Percentiles rank a stretch among this genome's conserved stretches.
phyloP scores from a whole-genome alignment of 2,329 filamentous ascomycete genomes.

The Cephalotrichum gorgonifer region DNA sequence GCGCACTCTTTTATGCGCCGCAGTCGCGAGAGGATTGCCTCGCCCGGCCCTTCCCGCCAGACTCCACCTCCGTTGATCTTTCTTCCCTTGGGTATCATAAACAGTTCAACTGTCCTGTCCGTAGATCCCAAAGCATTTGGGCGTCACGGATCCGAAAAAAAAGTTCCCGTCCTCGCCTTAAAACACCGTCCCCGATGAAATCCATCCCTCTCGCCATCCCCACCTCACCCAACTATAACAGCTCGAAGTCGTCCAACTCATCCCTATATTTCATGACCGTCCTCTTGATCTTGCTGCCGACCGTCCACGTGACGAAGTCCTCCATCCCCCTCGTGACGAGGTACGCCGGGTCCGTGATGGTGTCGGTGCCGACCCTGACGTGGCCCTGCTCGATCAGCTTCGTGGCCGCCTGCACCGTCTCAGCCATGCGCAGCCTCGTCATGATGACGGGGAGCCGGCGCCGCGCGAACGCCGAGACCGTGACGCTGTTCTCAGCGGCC shows the following conservation, averaged over 20 bases:
- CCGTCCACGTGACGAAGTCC: conserved; percentile 94
- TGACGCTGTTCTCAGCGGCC: conserved; percentile 78
- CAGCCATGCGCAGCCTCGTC: conserved; percentile 83
- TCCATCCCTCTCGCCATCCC: not conserved
- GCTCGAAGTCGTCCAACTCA: conserved; percentile 90
- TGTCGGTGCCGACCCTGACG: conserved; percentile 82
- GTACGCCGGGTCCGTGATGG: conserved; percentile 82
- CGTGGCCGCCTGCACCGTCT: conserved; percentile 73
- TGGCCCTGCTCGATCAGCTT: conserved; percentile 92
- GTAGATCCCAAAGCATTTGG: not conserved
- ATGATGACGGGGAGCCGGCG: conserved; percentile 80
- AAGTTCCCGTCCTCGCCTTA: too few species aligned
- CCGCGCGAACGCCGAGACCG: conserved; percentile 80
- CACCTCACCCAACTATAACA: conserved; percentile 47
- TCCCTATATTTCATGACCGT: conserved; percentile 93
- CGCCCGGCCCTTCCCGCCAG: too few species aligned
- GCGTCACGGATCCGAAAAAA: too few species aligned
- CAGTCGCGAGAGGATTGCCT: too few species aligned
- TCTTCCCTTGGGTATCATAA: too few species aligned
- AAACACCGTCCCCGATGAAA: too few species aligned
- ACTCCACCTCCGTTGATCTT: too few species aligned
- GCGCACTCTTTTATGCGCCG: too few species aligned
- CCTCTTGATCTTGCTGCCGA: conserved; percentile 93
- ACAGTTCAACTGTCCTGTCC: too few species aligned
- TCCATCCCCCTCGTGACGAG: conserved; percentile 84